These are phyloP conservation scores for Silene noctiflora DNA, from an alignment of 179 eudicot species.

Conservation along the genomic window DNA sequence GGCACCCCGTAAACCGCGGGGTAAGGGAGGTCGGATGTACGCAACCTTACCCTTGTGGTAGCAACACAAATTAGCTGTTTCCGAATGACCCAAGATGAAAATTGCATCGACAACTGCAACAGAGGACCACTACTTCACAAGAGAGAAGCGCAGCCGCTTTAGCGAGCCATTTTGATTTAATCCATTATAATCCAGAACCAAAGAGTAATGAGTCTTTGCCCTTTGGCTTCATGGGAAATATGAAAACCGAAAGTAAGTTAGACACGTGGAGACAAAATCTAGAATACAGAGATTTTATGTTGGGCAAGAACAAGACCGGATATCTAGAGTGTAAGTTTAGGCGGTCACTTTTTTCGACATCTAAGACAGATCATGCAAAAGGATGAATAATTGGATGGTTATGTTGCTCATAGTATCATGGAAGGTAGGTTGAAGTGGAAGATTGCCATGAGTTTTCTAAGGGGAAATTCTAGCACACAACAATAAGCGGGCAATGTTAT, in stretches of 20 bases:
- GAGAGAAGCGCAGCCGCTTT: too few species aligned
- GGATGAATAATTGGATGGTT: not conserved
- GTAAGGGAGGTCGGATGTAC: too few species aligned
- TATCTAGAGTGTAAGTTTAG: not conserved
- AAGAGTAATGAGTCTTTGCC: too few species aligned
- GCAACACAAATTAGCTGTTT: too few species aligned
- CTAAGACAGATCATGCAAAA: not conserved
- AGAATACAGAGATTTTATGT: not conserved
- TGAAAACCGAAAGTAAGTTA: not conserved
- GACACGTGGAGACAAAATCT: not conserved
- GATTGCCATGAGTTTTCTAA: not conserved
- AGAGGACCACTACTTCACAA: too few species aligned
- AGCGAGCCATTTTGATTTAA: too few species aligned
- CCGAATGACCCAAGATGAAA: too few species aligned
- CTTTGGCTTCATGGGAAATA: too few species aligned
- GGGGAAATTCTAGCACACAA: not conserved
- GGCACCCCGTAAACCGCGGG: too few species aligned
- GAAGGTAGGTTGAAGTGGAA: not conserved
- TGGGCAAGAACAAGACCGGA: not conserved
- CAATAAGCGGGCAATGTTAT: not conserved
- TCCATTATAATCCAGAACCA: too few species aligned
- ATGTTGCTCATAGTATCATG: not conserved
- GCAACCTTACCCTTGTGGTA: too few species aligned
- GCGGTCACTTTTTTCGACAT: not conserved
- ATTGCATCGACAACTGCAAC: too few species aligned